Evolutionary conservation across 2,329 filamentous ascomycete genomes (phyloP), one percentile per base, ranked within the genome.

Genomic region (Helotiales sp.): DNA sequence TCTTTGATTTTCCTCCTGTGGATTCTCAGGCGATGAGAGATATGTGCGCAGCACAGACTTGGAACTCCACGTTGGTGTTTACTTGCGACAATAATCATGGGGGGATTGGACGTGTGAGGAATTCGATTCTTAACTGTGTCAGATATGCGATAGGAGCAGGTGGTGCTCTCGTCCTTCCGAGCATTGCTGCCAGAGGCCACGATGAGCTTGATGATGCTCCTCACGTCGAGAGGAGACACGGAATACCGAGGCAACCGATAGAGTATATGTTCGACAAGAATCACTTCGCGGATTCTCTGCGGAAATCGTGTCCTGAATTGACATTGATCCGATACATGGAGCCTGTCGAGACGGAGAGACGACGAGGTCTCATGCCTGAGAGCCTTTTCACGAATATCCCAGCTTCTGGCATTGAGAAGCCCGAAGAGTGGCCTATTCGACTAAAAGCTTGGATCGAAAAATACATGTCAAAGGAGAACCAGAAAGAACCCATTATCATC

Each of bases 51-150:
- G 65, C 67, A 13, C 66, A 61, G n/a, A 42, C 62, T 1, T 76
- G 74, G 59, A 71, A 72, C 13, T 60, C 65, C 0, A 72, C 70
- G 24, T 57, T 76, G 10, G 57, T 76, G 1, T 76, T 76, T 52
- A 74, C 66, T 29, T 76, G 75, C 63, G 73, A 75, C 48, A 73
- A 70, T 5, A 73, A 74, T 53, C 70, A 71, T 30, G 75, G 74
- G 33, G 74, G 73, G 25, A 68, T 76, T 47, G 74, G 71, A 36
- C 74, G 76, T 69, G 64, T 76, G 34, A 69, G 74, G 27, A 74
- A 75, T 55, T 73, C 74, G 60, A 74, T 76, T 19, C 62, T 76
- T 3, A 75, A 74, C 49, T 76, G 74, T 61, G 68, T 76, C 5
- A 69, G 74, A 17, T 76, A 74, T 52, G 71, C 74, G 4, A 76